Base-by-base conservation (phyloP, 768 basidiomycete genomes). In the Phylloporus sp. region DNA sequence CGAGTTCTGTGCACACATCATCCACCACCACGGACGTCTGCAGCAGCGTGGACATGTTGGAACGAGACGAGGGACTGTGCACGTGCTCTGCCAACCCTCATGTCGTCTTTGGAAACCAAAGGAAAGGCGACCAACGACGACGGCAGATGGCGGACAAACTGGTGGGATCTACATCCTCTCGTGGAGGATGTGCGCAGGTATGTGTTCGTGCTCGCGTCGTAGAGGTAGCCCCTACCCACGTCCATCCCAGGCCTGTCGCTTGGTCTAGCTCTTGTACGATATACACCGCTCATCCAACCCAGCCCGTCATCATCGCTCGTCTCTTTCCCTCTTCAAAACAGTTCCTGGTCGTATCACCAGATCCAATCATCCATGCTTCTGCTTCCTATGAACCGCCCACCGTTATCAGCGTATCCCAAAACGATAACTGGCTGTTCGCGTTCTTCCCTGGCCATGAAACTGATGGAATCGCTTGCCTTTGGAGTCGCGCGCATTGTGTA, bases 141-240 rank as follows among this genome's bases (percentile, higher is more conserved):
- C 48, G 70, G 68, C 23, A 73, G 73, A 43, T 87, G 84, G 82
- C 76, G 78, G 22, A 63, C 81, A 26, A 80, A 80, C 26, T 89
- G 88, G 88, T 90, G 86, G 86, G 84, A 90, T 55, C 75, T 85
- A 36, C 73, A 79, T 53, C 80, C 85, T 24, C 71, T 88, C 35
- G 68, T 77, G 6, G 86, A 87, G 61, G 72, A 77, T 31, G 71
- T 78, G 3, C 71, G 72, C 55, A 76, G 80, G 88, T 84, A 55
- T 43, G 71, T 64, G 20, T 0, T 39, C 24, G 3, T 7, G n/a
- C 28, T 22, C 15, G 20, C 8, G 2, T 26, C n/a, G 10, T 10
- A 12, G 2, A 4, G 20, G 6, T 16, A 12, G 23, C 45, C 38
- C 34, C 45, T 15, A 28, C 10, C 11, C 24, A 6, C 18, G 12